Evolutionary conservation across 805 yeast species (phyloP), one percentile per base, ranked within the genome.

Genomic region (Soucietia sequanensis): DNA sequence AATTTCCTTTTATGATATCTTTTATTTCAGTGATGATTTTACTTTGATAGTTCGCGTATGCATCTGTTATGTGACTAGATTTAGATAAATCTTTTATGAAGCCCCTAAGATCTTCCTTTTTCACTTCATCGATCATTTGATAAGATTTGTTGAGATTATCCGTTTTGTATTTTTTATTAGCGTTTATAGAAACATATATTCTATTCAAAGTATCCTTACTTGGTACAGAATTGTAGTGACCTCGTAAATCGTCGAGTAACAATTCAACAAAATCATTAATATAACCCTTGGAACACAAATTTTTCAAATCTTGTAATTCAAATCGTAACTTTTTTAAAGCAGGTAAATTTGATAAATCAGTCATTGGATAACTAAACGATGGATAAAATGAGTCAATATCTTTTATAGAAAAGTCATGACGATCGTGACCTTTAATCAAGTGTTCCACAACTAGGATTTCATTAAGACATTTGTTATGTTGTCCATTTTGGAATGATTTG

Each of bases 231-330:
- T 72, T 71, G 45, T 78, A 76, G 46, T 81, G 86, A 2, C 45
- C 32, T 39, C 82, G 70, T 31, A 90, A 56, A 56, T 90, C 95
- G 0, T 66, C 65, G 8, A 84, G 44, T 30, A 90, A 60, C 21
- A 70, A 48, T 16, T 74, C 72, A 6, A 73, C 65, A 48, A 90
- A 80, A 29, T 76, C 62, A 16, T 72, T 64, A 5, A 81, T 75
- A 45, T 80, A 84, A n/a, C 80, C 76, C 24, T 72, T 75, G 11
- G 93, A 90, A 33, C 87, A 81, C 28, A 75, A 79, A n/a, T 69
- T 61, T 32, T 81, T 74, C 46, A 88, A 58, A 17, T 63, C 68
- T 10, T 71, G 62, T 22, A 89, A 60, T 27, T 74, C 69, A 31
- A 76, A 78, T 32, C 76, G 69, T 11, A 82, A 54, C 22, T 69